Base-by-base conservation (phyloP, 176 grass and related monocot species). In the Luzula sylvatica region DNA sequence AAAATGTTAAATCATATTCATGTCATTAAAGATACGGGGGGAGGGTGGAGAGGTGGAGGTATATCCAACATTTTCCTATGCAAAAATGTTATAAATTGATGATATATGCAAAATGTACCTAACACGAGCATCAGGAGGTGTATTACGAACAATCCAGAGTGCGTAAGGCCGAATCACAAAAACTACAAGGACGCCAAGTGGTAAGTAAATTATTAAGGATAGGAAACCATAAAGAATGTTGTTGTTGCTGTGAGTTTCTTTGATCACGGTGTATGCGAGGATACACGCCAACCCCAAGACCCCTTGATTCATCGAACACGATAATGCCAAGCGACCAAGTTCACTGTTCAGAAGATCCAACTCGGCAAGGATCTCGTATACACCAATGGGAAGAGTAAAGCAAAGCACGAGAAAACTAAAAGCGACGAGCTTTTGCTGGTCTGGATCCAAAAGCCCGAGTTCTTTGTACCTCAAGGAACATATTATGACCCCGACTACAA, bases 91-190 rank as follows among this genome's bases (percentile, higher is more conserved):
- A n/a, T n/a, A n/a, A n/a, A n/a, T n/a, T n/a, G n/a, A n/a, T n/a
- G n/a, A n/a, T n/a, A n/a, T n/a, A n/a, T n/a, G n/a, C n/a, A n/a
- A n/a, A n/a, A n/a, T n/a, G n/a, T 56, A 56, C 53, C 53, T 56
- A 14, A 56, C 53, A 45, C 5, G 21, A 13, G 24, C 60, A 20
- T 32, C 2, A 2, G 42, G 15, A 27, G 60, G 60, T 27, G 60
- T 65, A 16, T 32, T 27, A 5, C 60, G 42, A 35, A 65, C 61
- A 35, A 65, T 24, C 61, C 61, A 65, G 42, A 46, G 15, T 50
- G 26, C 27, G 11, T 50, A 65, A 1, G 61, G 61, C 22, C 61
- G 43, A n/a, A n/a, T n/a, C n/a, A n/a, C n/a, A n/a, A n/a, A n/a
- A 14, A 65, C 15, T 35, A 65, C 6, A 15, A 65, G 7, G 20